Evolutionary conservation across 1,284 basidiomycete genomes (phyloP), one percentile per base, ranked within the genome.

Genomic region (Volvariella surrecta): DNA sequence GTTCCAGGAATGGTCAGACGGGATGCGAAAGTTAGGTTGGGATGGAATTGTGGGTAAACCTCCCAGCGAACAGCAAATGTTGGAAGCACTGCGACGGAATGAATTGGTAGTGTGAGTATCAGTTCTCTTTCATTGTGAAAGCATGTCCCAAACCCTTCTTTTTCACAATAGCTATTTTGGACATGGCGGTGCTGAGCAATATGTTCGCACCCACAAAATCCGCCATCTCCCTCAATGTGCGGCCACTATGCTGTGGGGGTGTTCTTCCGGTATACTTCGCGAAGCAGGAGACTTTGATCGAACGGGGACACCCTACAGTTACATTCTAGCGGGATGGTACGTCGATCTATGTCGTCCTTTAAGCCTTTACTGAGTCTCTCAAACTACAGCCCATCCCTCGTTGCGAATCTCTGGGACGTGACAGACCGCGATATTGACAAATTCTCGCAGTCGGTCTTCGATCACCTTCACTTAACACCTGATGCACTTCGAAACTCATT

Each of bases 331-430:
- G 31, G 95, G 94, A 52, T 93, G 91, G 91, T 94, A 54, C 56
- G 89, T 73, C 8, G 17, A 9, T 28, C 22, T 45, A 9, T 18
- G 13, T 42, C 34, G 22, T 18, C 10, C 39, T 42, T 35, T 11
- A 3, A 39, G 13, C 35, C 37, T 24, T 31, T 19, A 40, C 19
- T 51, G 4, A 51, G 44, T 7, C 24, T 21, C 28, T 11, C 35
- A 30, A 16, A 21, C 39, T 45, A 11, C 53, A 94, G 92, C 50
- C 95, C 96, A 3, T 86, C 90, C 1, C 72, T 99, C 38, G 80
- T 97, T 10, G 96, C 89, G 0, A 97, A 95, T 57, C 66, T 99
- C 13, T 99, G 96, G 95, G 95, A 99, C 59, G 94, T 98, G 18
- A 99, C 96, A 0, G 95, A 99, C 67, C 79, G 86, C 40, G 95